Base-by-base conservation (phyloP, 2,329 filamentous ascomycete genomes). In the Fusarium palustre region DNA sequence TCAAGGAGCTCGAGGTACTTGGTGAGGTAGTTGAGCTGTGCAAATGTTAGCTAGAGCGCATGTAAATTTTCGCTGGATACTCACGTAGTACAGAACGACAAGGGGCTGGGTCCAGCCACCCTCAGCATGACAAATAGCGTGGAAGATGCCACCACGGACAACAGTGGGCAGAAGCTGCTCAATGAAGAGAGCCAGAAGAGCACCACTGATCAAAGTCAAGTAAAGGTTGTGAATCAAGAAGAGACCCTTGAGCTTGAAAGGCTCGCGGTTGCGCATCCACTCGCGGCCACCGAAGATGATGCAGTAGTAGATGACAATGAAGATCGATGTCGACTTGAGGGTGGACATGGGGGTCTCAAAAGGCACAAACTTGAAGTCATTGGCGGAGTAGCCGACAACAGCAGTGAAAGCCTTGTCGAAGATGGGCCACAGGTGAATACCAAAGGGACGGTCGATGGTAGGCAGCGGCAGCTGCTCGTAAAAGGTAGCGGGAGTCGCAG, bases 201-300 rank as follows among this genome's bases (percentile, higher is more conserved):
- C 85, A 64, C 83, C 91, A 79, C 93, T 97, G 84, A 97, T 93
- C 72, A 88, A 84, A 48, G 95, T 98, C 78, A 99, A 85, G 84
- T 94, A 90, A 76, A 98, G 91, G 87, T 99, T 99, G 89, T 99
- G 95, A 78, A 97, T 87, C 84, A 97, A 92, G 87, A 98, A 98
- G 62, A 96, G 84, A 18, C 87, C 85, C 85, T 93, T 96, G 77
- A 98, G 88, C 87, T 97, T 92, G 84, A 96, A 91, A 24, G 95
- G 87, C 78, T 91, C 86, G 69, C 93, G 89, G 77, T 92, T 91
- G 82, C 93, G 92, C 96, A 99, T 98, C 75, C 94, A 79, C 82
- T 97, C 93, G 71, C 95, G 89, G 64, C 95, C 96, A 69, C 94
- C 94, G 73, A 98, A 97, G 77, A 98, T 96, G 83, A 97, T 85